Evolutionary conservation across 805 yeast genomes (phyloP).

Genomic region (Candida insectalens): DNA sequence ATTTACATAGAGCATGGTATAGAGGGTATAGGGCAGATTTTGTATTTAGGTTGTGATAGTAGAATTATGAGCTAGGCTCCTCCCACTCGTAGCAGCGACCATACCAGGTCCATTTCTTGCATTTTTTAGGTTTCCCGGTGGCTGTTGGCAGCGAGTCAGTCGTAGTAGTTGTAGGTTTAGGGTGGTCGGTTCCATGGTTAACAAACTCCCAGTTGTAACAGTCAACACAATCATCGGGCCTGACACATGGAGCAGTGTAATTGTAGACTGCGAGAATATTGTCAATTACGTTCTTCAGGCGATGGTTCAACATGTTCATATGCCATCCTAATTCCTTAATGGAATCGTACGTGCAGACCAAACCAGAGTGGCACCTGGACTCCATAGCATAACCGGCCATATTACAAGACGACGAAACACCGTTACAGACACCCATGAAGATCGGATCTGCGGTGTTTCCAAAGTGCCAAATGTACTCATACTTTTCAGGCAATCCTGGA

Average conservation of each 20-base stretch:
- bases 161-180: constrained; percentile 6
- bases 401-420: constrained; percentile 82
- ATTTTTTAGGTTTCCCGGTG: constrained; percentile 25
- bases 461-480: constrained; percentile 87
- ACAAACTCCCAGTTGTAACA: constrained; percentile 85
- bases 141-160: constrained; percentile 7
- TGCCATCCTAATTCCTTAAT: constrained; percentile 88
- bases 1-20: no score
- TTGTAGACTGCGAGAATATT: constrained; percentile 66
- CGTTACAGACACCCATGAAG: constrained; percentile 93
- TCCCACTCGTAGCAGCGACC: constrained; percentile 37
- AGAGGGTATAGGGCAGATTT: no score
- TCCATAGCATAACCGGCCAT: constrained; percentile 97
- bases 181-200: constrained; percentile 29
- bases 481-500: constrained; percentile 71
- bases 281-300: constrained; percentile 86
- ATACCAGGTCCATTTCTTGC: constrained; percentile 55
- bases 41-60: no score
- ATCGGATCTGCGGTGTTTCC: constrained; percentile 98
- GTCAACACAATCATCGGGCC: constrained; percentile 70
- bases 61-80: neutral
- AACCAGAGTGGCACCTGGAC: constrained; percentile 87
- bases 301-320: constrained; percentile 77
- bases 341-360: constrained; percentile 79
- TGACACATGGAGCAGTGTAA: constrained; percentile 62